Base-by-base conservation (phyloP, 441 rosid genomes). In the Manihot esculenta region DNA sequence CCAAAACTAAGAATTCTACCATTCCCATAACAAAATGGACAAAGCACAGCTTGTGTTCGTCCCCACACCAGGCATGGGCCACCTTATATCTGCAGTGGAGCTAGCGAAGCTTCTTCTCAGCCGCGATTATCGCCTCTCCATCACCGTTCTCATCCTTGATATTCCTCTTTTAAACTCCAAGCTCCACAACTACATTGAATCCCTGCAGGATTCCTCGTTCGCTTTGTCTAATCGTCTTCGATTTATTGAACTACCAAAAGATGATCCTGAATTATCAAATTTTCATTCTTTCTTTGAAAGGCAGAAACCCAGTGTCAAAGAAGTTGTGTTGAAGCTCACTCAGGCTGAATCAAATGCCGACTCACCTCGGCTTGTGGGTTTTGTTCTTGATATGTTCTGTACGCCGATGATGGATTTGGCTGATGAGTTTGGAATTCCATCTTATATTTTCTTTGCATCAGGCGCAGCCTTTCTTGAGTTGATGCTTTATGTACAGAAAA, bases 21-120 rank as follows among this genome's bases (percentile, higher is more conserved):
- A 30, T 30, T 30, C 13, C 49, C 11, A 1, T 45, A 14, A 10
- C 3, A 51, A 10, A 20, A 78, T 69, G 77, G 67, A 74, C 72
- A 68, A 76, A 77, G 61, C 71, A 51, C 83, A 84, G 79, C 80
- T 86, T 45, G 76, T 84, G 57, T 80, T 82, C 62, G 54, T 83
- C 12, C 87, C 90, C 24, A 14, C 66, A 5, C 84, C 88, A 3
- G 74, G 68, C 1, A 62, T 72, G 1, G 84, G 86, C 57, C 88
- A 86, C 77, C 56, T 82, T 35, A 78, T 78, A 38, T 76, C 86
- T 10, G 50, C 81, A 58, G 51, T 84, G 5, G 86, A 87, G 54
- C 56, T 83, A 9, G 84, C 86, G 2, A 79, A 72, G 61, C 76
- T 75, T 58, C 71, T 87, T 42, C 66, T 84, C 21, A 62, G 47